phyloP scores from a whole-genome alignment of 1,284 basidiomycete species.

The Waitea zeae region DNA sequence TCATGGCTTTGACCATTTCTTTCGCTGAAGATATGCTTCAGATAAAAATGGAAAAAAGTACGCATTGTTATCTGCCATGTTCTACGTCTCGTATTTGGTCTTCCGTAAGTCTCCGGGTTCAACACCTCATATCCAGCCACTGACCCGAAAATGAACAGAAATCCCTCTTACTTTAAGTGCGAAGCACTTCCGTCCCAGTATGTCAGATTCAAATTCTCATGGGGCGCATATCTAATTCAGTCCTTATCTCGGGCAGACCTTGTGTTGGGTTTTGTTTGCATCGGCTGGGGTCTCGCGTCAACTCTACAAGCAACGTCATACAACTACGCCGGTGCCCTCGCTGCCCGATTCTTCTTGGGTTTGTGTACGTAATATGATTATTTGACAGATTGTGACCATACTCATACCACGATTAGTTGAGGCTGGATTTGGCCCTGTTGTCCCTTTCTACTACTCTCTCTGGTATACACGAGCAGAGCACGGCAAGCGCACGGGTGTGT shows the following conservation, averaged over 20 bases:
- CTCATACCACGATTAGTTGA: too few species aligned
- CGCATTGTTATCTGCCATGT: background rate
- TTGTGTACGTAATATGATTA: too few species aligned
- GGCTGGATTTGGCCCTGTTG: conserved; percentile 11
- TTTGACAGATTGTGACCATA: too few species aligned
- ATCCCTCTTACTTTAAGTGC: too few species aligned
- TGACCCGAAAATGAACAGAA: too few species aligned
- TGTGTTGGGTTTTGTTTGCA: too few species aligned
- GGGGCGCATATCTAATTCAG: background rate
- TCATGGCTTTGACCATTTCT: too few species aligned
- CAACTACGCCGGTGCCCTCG: background rate
- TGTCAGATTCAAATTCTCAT: background rate
- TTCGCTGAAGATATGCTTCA: too few species aligned
- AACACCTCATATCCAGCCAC: background rate
- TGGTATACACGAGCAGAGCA: conserved; percentile 13
- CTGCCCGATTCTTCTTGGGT: background rate
- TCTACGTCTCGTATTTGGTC: background rate
- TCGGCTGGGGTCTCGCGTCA: too few species aligned
- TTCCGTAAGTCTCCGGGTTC: too few species aligned
- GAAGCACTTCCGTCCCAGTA: too few species aligned
- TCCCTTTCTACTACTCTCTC: conserved; percentile 9
- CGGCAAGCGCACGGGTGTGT: conserved; percentile 11
- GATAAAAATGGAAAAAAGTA: background rate
- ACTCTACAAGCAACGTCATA: background rate
- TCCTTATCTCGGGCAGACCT: too few species aligned